These are phyloP conservation scores for Ocimum tenuiflorum DNA, from an alignment of 257 asterid genomes.

Conservation along the genomic window DNA sequence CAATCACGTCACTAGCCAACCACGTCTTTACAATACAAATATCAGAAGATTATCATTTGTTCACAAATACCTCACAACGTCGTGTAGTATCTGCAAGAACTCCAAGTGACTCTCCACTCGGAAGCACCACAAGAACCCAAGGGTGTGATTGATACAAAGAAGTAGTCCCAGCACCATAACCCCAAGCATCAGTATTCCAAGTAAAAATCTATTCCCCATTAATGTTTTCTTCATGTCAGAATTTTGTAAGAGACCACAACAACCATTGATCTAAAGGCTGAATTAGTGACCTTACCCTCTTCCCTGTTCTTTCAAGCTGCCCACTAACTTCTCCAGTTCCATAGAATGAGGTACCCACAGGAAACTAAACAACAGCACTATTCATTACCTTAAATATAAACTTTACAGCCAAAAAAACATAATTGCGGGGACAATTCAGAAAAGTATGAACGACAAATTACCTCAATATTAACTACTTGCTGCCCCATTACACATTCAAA, in stretches of 20 bases:
- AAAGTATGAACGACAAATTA: conserved; percentile 15
- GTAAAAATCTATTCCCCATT: conserved; percentile 48
- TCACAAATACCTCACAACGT: conserved; percentile 69
- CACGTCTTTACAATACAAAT: not conserved
- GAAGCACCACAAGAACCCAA: conserved; percentile 91
- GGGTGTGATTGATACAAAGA: conserved; percentile 98
- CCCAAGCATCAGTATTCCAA: conserved; percentile 96
- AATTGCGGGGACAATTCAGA: not conserved
- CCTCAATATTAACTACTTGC: conserved; percentile 69
- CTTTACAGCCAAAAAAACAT: not conserved
- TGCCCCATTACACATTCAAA: conserved; percentile 56
- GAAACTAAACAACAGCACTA: conserved; percentile 47
- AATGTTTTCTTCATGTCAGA: not conserved
- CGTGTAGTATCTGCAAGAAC: conserved; percentile 90
- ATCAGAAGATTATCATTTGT: not conserved
- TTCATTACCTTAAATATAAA: conserved; percentile 15
- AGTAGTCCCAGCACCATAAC: conserved; percentile 81
- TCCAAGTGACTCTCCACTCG: conserved; percentile 79
- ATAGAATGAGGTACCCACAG: conserved; percentile 69
- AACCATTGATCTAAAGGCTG: not conserved
- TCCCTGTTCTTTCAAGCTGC: conserved; percentile 76
- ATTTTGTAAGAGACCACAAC: not conserved
- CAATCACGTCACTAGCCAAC: conserved; percentile 11
- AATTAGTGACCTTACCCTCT: conserved; percentile 48
- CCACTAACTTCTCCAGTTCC: conserved; percentile 88